A percentile compares a stretch with the other conserved stretches of the same genome.
Conservation (phyloP, 257 asterid species). For the Jacaranda mimosifolia region DNA sequence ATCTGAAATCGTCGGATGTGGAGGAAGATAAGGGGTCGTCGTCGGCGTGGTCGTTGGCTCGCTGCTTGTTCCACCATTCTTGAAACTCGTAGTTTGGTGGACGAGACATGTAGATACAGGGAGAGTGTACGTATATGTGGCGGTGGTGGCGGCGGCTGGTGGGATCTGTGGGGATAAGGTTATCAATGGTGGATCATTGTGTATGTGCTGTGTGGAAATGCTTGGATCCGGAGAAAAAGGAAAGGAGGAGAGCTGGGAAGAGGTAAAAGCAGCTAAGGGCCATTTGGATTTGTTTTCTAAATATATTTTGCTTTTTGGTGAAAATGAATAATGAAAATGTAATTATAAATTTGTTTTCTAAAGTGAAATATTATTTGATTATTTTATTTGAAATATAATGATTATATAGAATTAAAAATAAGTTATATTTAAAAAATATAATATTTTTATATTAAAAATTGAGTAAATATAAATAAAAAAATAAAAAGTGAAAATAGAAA, state of each 20-base stretch:
- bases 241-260: conserved; percentile 31
- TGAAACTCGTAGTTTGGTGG: conserved; percentile 88
- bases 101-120: conserved; percentile 69
- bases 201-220: conserved; percentile 35
- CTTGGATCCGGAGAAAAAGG: conserved; percentile 53
- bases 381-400: too few species aligned
- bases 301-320: neutral
- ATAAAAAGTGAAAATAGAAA: too few species aligned
- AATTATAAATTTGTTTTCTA: too few species aligned
- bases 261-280: conserved; percentile 16
- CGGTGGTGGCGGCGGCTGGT: neutral
- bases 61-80: conserved; percentile 97
- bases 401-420: too few species aligned
- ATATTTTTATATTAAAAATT: too few species aligned
- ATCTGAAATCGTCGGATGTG: conserved; percentile 42
- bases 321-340: too few species aligned
- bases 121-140: conserved; percentile 34
- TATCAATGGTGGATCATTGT: conserved; percentile 61
- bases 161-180: conserved; percentile 38
- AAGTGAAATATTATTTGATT: too few species aligned
- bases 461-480: too few species aligned
- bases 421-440: too few species aligned
- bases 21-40: conserved; percentile 47
- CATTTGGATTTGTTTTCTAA: neutral
- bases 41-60: conserved; percentile 49